Evolutionary conservation across 306 rosid species (phyloP).

Genomic region (Quercus agrifolia): DNA sequence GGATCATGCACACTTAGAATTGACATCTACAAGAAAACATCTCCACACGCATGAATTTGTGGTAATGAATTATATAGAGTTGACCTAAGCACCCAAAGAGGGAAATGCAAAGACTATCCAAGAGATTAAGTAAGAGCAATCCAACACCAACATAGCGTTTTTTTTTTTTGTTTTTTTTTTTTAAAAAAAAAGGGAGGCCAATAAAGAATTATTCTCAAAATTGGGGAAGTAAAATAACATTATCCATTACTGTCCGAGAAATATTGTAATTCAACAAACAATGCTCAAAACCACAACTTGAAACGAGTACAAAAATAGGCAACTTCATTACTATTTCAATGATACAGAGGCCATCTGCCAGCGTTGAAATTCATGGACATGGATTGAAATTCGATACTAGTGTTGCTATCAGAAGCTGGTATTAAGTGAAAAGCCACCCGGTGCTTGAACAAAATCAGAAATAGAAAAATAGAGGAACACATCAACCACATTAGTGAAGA

Average conservation of each 20-base stretch:
- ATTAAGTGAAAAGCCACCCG: constrained; percentile 7
- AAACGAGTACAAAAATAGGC: not conserved
- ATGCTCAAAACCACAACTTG: not conserved
- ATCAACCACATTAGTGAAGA: constrained; percentile 16
- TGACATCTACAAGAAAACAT: not conserved
- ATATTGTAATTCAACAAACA: not conserved
- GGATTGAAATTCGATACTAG: constrained; percentile 11
- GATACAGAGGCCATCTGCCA: constrained; percentile 13
- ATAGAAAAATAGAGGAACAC: constrained; percentile 1
- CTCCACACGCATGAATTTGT: not conserved
- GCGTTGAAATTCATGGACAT: constrained; percentile 5
- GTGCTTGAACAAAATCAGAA: constrained; percentile 10
- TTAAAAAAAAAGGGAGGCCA: not conserved
- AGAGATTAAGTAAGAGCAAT: not conserved
- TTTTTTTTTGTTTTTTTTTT: too few relatives aligned
- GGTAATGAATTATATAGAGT: not conserved
- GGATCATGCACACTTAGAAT: not conserved
- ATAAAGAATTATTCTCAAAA: not conserved
- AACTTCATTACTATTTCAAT: not conserved
- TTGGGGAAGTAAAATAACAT: not conserved
- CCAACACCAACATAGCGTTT: not conserved
- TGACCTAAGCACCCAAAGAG: not conserved
- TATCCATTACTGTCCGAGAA: constrained; percentile 1
- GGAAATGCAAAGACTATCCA: not conserved
- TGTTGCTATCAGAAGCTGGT: constrained; percentile 19